Conservation (phyloP, 2,329 filamentous ascomycete genomes). For the Beauveria bassiana region DNA sequence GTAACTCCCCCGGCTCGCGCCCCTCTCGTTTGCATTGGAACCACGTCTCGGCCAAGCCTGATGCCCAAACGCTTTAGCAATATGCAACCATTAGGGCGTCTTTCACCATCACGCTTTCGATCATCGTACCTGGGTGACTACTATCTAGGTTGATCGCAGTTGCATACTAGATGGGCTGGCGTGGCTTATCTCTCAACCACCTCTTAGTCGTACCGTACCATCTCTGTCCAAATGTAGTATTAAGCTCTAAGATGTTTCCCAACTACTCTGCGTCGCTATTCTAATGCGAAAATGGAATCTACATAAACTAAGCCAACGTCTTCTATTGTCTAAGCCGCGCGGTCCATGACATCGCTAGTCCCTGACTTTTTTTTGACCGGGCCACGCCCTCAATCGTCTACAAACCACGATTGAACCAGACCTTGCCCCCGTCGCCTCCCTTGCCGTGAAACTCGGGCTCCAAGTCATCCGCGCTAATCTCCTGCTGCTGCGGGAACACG, state of each 20-base stretch:
- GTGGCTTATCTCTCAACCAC: neutral
- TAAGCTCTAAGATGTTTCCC: neutral
- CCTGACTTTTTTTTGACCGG: neutral
- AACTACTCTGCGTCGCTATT: neutral
- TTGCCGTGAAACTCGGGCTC: slow-evolving; percentile 81
- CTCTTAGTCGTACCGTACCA: neutral
- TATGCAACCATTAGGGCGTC: neutral
- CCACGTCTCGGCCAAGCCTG: neutral
- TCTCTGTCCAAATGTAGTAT: neutral
- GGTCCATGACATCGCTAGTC: neutral
- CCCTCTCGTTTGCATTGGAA: neutral
- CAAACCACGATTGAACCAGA: slow-evolving; percentile 97
- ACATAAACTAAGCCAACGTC: neutral
- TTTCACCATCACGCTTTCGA: neutral
- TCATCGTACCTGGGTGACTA: no score
- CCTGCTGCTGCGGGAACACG: slow-evolving; percentile 87
- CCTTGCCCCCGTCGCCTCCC: slow-evolving; percentile 70
- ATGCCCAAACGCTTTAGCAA: neutral
- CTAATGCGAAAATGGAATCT: neutral
- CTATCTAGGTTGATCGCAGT: no score
- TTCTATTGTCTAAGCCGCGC: neutral
- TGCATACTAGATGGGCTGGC: neutral
- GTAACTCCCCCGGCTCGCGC: neutral
- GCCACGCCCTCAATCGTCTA: slow-evolving; percentile 32
- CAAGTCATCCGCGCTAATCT: slow-evolving; percentile 64